A percentile compares a stretch with the other conserved stretches of the same genome.
Conservation (phyloP, 1,284 basidiomycete genomes). For the Irpex rosettiformis region DNA sequence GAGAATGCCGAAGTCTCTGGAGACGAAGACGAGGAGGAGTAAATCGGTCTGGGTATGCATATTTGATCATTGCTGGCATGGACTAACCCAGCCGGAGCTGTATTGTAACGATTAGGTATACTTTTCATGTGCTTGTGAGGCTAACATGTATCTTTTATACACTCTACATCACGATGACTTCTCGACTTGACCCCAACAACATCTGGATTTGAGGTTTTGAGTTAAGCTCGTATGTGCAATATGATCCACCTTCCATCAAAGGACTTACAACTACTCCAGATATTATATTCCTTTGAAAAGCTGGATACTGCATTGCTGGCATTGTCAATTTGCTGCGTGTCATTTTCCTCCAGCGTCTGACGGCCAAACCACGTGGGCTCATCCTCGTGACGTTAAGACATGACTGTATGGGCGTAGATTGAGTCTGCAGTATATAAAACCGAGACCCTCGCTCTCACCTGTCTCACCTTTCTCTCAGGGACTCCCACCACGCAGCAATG, state of each 20-base stretch:
- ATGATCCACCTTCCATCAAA: no score
- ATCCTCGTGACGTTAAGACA: background rate
- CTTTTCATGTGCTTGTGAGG: conserved; percentile 4
- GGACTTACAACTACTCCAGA: no score
- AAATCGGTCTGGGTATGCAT: background rate
- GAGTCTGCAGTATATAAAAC: no score
- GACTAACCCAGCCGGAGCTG: background rate
- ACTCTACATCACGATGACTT: background rate
- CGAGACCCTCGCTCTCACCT: no score
- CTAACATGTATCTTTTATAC: conserved; percentile 9
- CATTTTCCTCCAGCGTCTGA: background rate
- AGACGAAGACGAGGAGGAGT: conserved; percentile 84
- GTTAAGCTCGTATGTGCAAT: no score
- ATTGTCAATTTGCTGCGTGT: no score
- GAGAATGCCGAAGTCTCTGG: conserved; percentile 95
- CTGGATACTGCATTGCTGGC: no score
- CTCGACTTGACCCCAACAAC: background rate
- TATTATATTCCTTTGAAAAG: no score
- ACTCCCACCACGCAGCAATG: background rate
- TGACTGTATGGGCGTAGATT: no score
- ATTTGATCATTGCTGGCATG: background rate
- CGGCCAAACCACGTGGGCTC: background rate
- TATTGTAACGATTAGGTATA: conserved; percentile 7
- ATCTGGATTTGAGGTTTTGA: no score
- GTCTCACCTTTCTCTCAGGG: background rate